Percentiles rank a stretch among this genome's conserved stretches.
Evolutionary conservation across 352 stramenopile species (phyloP).

Genomic region (Plasmopara halstedii): DNA sequence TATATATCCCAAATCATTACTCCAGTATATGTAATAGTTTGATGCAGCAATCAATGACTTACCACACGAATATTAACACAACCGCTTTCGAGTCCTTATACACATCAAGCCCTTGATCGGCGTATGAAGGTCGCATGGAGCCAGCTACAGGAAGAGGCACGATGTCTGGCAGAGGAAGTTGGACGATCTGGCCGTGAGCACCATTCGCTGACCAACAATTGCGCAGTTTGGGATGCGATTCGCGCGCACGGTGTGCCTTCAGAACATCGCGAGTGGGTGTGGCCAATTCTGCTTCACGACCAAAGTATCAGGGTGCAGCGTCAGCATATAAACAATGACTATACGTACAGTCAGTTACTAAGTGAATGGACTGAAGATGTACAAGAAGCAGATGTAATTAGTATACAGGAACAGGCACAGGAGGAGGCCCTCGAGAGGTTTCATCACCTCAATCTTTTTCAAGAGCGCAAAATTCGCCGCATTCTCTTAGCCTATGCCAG

Average conservation of each 20-base stretch:
- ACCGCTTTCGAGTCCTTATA: too few relatives aligned
- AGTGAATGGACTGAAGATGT: slow-evolving; percentile 23
- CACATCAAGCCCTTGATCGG: too few relatives aligned
- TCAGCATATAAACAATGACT: slow-evolving; percentile 28
- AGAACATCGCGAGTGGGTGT: slow-evolving; percentile 73
- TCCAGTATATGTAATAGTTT: too few relatives aligned
- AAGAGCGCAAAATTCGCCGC: slow-evolving; percentile 78
- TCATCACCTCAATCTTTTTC: slow-evolving; percentile 68
- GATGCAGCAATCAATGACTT: too few relatives aligned
- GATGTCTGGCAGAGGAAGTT: slow-evolving; percentile 42
- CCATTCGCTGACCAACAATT: slow-evolving; percentile 47
- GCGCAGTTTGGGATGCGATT: slow-evolving; percentile 40
- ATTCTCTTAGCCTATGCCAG: slow-evolving; percentile 73
- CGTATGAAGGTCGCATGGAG: slow-evolving; percentile 54
- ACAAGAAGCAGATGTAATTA: slow-evolving; percentile 28
- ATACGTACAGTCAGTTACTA: slow-evolving; percentile 50
- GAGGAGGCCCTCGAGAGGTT: slow-evolving; percentile 76
- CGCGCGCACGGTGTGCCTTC: slow-evolving; percentile 47
- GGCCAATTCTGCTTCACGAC: slow-evolving; percentile 62
- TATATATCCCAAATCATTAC: too few relatives aligned
- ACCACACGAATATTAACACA: too few relatives aligned
- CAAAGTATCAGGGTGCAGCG: slow-evolving; percentile 58
- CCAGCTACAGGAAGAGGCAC: slow-evolving; percentile 54
- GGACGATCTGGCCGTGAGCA: slow-evolving; percentile 56
- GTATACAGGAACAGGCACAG: slow-evolving; percentile 54